Evolutionary conservation across 352 stramenopile genomes (phyloP), one percentile per base, ranked within the genome.

Genomic region (Thalassiosira oceanica): DNA sequence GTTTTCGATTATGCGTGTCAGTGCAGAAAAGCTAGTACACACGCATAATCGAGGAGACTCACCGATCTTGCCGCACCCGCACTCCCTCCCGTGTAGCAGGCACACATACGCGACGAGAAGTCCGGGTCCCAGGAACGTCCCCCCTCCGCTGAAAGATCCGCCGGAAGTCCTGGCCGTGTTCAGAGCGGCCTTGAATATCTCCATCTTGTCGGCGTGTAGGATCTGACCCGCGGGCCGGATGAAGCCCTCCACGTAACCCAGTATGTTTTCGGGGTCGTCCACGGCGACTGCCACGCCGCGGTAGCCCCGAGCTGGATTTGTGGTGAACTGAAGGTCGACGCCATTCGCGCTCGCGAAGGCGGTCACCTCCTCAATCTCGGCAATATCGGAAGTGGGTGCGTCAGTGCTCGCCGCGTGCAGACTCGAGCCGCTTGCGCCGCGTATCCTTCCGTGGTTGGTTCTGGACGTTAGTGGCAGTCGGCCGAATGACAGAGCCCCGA

Each of bases 191-290:
- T 83, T 61, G 36, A 82, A 90, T 16, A 90, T 77, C 68, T 90
- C 74, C 83, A 90, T 88, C 43, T 86, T 87, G 58, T 90, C 83
- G 8, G 86, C 55, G 61, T 90, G 83, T 20, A 90, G 49, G 51
- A 90, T 75, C 43, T 74, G 61, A 8, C 75, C 76, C 15, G 21
- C 43, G 0, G 79, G 79, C 23, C 83, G 62, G 11, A 85, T 31
- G 67, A 90, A 88, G 6, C 83, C 83, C 70, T 88, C 80, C 5
- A 81, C 73, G 53, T 90, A 90, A 20, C 83, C 83, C 11, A 90
- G 50, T 18, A 90, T 78, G 21, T 74, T 54, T 11, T 67, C 63
- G 18, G 56, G 41, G 31, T 88, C 54, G 27, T 81, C 66, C 26
- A 63, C 61, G 2, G 77, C 20, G 23, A 73, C 37, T 20, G 83